Evolutionary conservation across 1,284 basidiomycete species (phyloP).

Genomic region (Apiotrichum gamsii): DNA sequence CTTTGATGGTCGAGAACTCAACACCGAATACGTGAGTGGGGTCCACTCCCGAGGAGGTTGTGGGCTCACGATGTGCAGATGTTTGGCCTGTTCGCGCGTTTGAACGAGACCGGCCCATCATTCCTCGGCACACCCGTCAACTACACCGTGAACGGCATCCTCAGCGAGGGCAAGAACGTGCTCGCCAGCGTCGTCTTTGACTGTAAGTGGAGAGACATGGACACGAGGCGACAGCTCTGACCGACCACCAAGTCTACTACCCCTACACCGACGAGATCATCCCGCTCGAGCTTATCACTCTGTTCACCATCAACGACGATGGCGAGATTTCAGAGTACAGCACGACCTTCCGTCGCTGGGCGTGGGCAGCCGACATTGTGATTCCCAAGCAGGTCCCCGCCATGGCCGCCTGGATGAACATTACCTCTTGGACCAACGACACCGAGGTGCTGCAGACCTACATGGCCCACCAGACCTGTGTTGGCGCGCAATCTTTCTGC

Average conservation of each 20-base stretch:
- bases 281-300: background rate
- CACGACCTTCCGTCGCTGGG: conserved; percentile 23
- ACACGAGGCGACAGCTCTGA: no score
- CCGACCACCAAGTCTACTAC: background rate
- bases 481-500: conserved; percentile 15
- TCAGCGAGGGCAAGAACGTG: background rate
- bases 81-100: background rate
- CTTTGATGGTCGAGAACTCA: background rate
- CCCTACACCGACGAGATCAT: background rate
- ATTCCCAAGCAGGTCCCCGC: conserved; percentile 20
- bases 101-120: background rate
- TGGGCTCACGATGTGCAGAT: background rate
- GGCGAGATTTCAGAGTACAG: conserved; percentile 14
- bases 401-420: conserved; percentile 18
- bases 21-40: background rate
- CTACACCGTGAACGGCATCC: background rate
- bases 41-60: background rate
- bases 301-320: background rate
- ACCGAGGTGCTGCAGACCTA: conserved; percentile 17
- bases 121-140: background rate
- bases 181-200: background rate
- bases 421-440: background rate
- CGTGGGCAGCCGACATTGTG: conserved; percentile 24
- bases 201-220: background rate
- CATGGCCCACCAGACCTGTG: conserved; percentile 19